Conservation (phyloP, 441 rosid species). For the Bruguiera hainesii region DNA sequence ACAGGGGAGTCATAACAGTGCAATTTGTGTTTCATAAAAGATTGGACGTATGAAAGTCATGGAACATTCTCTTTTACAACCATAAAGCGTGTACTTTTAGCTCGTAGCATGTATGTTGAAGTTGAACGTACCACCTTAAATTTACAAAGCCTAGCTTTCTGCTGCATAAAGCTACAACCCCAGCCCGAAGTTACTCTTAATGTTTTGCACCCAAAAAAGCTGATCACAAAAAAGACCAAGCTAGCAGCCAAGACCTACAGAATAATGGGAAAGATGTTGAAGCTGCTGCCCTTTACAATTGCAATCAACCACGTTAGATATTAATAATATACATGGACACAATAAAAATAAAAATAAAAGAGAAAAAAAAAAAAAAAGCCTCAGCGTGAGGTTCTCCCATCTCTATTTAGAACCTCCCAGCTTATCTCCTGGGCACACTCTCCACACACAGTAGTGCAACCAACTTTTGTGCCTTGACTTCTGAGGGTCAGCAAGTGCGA, state of each 20-base stretch:
- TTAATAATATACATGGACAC: not conserved
- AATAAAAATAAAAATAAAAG: not conserved
- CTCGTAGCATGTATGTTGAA: too few relatives aligned
- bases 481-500: slow-evolving; percentile 87
- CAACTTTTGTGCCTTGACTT: slow-evolving; percentile 80
- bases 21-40: too few relatives aligned
- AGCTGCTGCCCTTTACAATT: slow-evolving; percentile 25
- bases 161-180: slow-evolving; percentile 18
- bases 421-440: slow-evolving; percentile 84
- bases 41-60: too few relatives aligned
- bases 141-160: slow-evolving; percentile 19
- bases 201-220: not conserved
- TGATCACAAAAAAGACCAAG: not conserved
- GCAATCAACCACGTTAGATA: slow-evolving; percentile 17
- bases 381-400: slow-evolving; percentile 36
- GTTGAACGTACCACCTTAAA: slow-evolving; percentile 8
- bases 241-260: slow-evolving; percentile 8
- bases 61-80: too few relatives aligned
- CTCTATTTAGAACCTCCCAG: slow-evolving; percentile 64
- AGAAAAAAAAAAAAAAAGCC: not conserved
- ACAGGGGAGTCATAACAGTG: too few relatives aligned
- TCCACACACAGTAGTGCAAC: slow-evolving; percentile 85
- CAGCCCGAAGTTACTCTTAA: slow-evolving; percentile 2
- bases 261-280: slow-evolving; percentile 23
- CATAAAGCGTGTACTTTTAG: too few relatives aligned